phyloP scores from a whole-genome alignment of 1,139 yeast species.

The Pichia cactophila region DNA sequence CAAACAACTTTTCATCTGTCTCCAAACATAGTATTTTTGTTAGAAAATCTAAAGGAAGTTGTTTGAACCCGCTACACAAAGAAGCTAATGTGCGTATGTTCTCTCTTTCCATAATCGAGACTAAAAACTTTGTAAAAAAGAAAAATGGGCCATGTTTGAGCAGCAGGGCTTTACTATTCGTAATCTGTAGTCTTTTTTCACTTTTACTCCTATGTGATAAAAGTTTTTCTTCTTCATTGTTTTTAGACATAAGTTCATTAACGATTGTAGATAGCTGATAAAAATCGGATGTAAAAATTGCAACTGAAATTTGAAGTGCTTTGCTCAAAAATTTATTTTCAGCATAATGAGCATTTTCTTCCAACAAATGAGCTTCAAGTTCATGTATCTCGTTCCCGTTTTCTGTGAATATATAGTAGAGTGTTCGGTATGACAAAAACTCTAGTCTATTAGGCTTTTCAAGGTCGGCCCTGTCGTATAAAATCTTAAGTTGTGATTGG shows the following conservation, averaged over 20 bases:
- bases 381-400: constrained; percentile 46
- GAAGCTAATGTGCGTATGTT: constrained; percentile 53
- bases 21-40: constrained; percentile 41
- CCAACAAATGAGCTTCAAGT: constrained; percentile 28
- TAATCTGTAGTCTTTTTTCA: constrained; percentile 6
- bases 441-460: constrained; percentile 44
- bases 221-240: constrained; percentile 5
- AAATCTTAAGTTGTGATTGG: constrained; percentile 65
- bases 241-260: constrained; percentile 4
- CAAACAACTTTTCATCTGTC: constrained; percentile 13
- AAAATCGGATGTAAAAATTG: constrained; percentile 42
- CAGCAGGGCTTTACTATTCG: constrained; percentile 9
- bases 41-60: constrained; percentile 42
- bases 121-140: constrained; percentile 22
- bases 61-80: constrained; percentile 55
- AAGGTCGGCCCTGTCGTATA: constrained; percentile 37
- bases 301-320: constrained; percentile 40
- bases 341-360: constrained; percentile 16
- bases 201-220: background rate
- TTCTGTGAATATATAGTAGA: constrained; percentile 73
- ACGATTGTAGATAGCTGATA: constrained; percentile 24
- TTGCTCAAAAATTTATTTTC: constrained; percentile 31
- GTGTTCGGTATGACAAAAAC: constrained; percentile 65
- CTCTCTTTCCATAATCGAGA: constrained; percentile 31
- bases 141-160: constrained; percentile 20